Conservation (phyloP, 2,329 filamentous ascomycete species). For the Biscogniauxia sp. region DNA sequence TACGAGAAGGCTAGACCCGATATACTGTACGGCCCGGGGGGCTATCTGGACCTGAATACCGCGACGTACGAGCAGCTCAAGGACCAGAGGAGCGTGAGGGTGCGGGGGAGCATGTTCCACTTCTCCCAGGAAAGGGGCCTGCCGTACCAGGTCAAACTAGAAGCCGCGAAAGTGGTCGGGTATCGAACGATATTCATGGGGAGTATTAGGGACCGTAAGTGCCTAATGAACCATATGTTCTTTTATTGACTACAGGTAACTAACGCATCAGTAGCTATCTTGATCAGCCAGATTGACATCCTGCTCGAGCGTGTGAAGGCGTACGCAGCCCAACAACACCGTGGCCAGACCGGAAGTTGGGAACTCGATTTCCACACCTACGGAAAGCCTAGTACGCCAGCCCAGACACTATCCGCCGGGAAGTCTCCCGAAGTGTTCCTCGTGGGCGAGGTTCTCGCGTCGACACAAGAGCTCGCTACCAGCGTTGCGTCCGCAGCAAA, state of each 20-base stretch:
- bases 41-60: conserved; percentile 40
- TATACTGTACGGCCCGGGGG: conserved; percentile 48
- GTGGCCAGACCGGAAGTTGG: conserved; percentile 25
- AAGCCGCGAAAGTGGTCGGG: conserved; percentile 43
- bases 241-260: not conserved
- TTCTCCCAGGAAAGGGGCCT: conserved; percentile 22
- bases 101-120: conserved; percentile 39
- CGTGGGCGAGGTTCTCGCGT: conserved; percentile 45
- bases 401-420: not conserved
- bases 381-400: conserved; percentile 36
- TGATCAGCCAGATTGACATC: conserved; percentile 40
- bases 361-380: conserved; percentile 45
- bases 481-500: conserved; percentile 41
- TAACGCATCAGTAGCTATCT: conserved; percentile 32
- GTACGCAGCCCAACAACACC: conserved; percentile 25
- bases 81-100: conserved; percentile 38
- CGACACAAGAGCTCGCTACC: conserved; percentile 43
- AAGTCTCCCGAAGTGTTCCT: conserved; percentile 41
- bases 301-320: conserved; percentile 34
- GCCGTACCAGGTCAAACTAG: conserved; percentile 48
- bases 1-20: conserved; percentile 56
- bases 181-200: conserved; percentile 47
- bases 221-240: not conserved
- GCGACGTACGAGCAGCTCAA: conserved; percentile 43
- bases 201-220: conserved; percentile 40